Evolutionary conservation across 257 asterid genomes (phyloP).

Genomic region (Nicotiana noctiflora): DNA sequence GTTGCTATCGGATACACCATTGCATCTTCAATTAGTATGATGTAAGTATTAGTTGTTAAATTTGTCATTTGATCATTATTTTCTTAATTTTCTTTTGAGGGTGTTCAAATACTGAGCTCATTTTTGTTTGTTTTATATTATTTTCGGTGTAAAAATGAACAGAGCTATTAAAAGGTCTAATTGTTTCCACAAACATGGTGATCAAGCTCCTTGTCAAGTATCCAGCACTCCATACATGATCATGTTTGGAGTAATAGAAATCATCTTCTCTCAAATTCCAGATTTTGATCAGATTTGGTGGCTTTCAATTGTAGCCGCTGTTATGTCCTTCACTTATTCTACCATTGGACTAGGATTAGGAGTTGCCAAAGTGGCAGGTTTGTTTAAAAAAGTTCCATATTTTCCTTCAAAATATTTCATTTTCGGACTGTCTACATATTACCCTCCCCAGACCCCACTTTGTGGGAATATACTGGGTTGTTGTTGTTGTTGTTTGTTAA

Average conservation of each 20-base stretch:
- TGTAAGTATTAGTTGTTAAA: conserved; percentile 35
- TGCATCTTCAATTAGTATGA: conserved; percentile 71
- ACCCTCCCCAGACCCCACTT: too few species aligned
- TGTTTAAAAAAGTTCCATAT: background rate
- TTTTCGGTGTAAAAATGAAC: conserved; percentile 5
- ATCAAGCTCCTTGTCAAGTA: conserved; percentile 27
- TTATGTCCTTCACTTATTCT: conserved; percentile 54
- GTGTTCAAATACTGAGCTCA: conserved; percentile 29
- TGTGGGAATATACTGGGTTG: too few species aligned
- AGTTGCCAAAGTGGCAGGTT: conserved; percentile 47
- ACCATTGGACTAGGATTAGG: conserved; percentile 50
- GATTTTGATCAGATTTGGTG: conserved; percentile 50
- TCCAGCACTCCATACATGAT: conserved; percentile 51
- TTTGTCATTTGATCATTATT: conserved; percentile 46
- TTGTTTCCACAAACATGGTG: conserved; percentile 39
- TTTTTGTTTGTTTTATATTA: background rate
- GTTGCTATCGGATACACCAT: conserved; percentile 90
- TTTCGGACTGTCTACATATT: too few species aligned
- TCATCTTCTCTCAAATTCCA: conserved; percentile 46
- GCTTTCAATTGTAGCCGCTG: conserved; percentile 51
- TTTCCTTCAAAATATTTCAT: background rate
- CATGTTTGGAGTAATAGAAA: conserved; percentile 34
- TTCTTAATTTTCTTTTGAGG: background rate
- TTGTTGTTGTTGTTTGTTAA: too few species aligned
- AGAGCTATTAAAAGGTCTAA: conserved; percentile 43